Evolutionary conservation across 768 basidiomycete species (phyloP), one percentile per base, ranked within the genome.

Genomic region (Suillus sp.): DNA sequence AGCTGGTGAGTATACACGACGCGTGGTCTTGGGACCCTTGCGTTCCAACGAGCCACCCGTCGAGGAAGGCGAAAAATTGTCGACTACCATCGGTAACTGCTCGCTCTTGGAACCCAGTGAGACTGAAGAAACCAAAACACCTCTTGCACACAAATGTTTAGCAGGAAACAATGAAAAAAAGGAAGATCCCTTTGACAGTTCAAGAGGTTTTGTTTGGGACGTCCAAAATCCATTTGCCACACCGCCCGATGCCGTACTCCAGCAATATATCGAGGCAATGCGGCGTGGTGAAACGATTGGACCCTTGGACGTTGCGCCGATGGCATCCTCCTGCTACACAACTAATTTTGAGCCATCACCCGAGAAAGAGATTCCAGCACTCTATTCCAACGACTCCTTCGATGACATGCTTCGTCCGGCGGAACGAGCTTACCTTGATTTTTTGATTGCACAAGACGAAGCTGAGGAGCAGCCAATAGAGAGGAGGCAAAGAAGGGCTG

Each of bases 201-300:
- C 40, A 18, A 16, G 20, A 37, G 32, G 42, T 18, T 68, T 68
- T 45, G 63, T 63, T 4, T 71, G 71, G 70, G 65, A 71, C 57
- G 59, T 37, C 6, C 22, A 20, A 0, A 32, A 68, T 55, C 69
- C 71, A 0, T 71, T 71, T 22, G 61, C 51, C 13, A 45, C 32
- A 25, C 63, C 65, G 6, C 38, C 60, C 18, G 18, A 50, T 54
- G 8, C 43, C n/a, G 8, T n/a, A 7, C 38, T 64, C n/a, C 54
- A 60, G 38, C 37, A 43, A 50, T 37, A 60, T 22, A 38, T 27
- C 34, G 16, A 59, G 20, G 51, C 34, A 43, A 59, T 56, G 35
- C 40, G 59, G 25, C 51, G 53, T 7, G 13, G 34, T 2, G 65
- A 61, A 35, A 34, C 27, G 8, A 42, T 65, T 18, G 63, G 58